Percentiles rank a stretch among this genome's conserved stretches.
Conservation (phyloP, 2,329 filamentous ascomycete species). For the Chaetomium sp. region DNA sequence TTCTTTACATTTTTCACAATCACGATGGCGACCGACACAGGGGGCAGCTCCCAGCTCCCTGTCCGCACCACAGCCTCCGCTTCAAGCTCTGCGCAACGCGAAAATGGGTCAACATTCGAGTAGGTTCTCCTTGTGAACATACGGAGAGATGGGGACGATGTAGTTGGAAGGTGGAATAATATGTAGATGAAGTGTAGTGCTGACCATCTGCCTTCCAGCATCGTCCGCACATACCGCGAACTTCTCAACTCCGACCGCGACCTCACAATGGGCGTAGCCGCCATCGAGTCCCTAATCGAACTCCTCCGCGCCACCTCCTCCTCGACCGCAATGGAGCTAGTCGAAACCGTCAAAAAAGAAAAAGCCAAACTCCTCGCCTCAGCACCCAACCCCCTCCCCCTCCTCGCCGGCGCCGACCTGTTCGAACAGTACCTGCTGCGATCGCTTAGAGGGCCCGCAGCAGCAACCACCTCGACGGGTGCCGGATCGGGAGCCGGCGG, state of each 20-base stretch:
- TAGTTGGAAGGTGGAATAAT: no score
- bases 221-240: constrained; percentile 49
- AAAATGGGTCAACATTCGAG: constrained; percentile 29
- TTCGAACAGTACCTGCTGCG: constrained; percentile 91
- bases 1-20: constrained; percentile 9
- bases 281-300: constrained; percentile 59
- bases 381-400: constrained; percentile 81
- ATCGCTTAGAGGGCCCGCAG: constrained; percentile 52
- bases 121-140: constrained; percentile 13
- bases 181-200: no score
- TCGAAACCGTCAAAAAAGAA: constrained; percentile 73
- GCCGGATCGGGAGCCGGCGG: no score
- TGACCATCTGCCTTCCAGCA: constrained; percentile 31
- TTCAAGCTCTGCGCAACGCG: constrained; percentile 2
- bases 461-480: constrained; percentile 25
- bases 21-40: constrained; percentile 19
- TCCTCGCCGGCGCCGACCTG: constrained; percentile 89
- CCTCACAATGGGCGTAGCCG: constrained; percentile 87
- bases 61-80: constrained; percentile 4
- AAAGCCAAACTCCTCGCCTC: constrained; percentile 70
- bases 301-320: constrained; percentile 74
- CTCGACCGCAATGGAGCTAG: constrained; percentile 87
- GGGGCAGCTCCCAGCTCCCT: constrained; percentile 8
- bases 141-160: no score
- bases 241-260: constrained; percentile 64